These are phyloP conservation scores for Fusarium sp. DNA, from an alignment of 2,329 filamentous ascomycete species.

Conservation along the genomic window DNA sequence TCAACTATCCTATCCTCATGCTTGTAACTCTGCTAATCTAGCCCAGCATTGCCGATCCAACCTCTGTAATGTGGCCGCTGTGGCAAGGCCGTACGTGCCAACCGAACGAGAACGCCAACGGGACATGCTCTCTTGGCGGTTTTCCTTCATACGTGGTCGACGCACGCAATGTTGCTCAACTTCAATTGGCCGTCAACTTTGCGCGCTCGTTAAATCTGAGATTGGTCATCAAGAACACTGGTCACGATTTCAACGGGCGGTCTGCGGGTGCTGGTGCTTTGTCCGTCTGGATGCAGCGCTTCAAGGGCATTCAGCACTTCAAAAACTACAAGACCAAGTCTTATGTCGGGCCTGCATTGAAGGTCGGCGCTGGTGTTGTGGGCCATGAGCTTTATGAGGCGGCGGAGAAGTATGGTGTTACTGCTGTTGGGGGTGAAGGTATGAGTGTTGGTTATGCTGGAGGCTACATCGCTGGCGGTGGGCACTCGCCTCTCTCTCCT, in stretches of 20 bases:
- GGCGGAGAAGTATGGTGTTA: slow-evolving; percentile 58
- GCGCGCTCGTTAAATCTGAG: slow-evolving; percentile 58
- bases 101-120: slow-evolving; percentile 37
- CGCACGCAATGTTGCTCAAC: slow-evolving; percentile 55
- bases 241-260: slow-evolving; percentile 64
- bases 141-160: slow-evolving; percentile 57
- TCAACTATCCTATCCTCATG: background rate
- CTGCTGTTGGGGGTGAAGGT: slow-evolving; percentile 65
- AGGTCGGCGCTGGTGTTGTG: slow-evolving; percentile 65
- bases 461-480: slow-evolving; percentile 39
- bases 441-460: slow-evolving; percentile 41
- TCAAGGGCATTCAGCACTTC: slow-evolving; percentile 55
- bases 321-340: slow-evolving; percentile 27
- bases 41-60: slow-evolving; percentile 50
- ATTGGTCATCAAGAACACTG: slow-evolving; percentile 60
- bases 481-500: slow-evolving; percentile 36
- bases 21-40: background rate
- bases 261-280: slow-evolving; percentile 67
- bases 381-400: slow-evolving; percentile 64
- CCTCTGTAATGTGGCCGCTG: slow-evolving; percentile 55
- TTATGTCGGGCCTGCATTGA: slow-evolving; percentile 62
- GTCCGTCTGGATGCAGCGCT: slow-evolving; percentile 66
- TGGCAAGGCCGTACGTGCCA: slow-evolving; percentile 54
- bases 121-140: slow-evolving; percentile 54
- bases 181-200: slow-evolving; percentile 60